Evolutionary conservation across 2,329 filamentous ascomycete genomes (phyloP).

Genomic region (Clonostachys rosea): DNA sequence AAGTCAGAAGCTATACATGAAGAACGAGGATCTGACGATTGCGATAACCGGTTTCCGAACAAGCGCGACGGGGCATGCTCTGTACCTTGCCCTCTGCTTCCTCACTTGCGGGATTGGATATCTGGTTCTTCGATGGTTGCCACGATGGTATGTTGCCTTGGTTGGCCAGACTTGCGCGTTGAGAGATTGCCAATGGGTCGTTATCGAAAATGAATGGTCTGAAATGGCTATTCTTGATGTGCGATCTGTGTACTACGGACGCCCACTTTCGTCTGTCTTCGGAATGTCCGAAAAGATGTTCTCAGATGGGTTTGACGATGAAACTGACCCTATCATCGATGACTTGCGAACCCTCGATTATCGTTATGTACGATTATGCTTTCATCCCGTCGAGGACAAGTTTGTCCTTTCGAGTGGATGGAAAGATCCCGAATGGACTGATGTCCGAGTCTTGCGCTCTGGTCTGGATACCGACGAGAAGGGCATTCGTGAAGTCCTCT

Average conservation of each 20-base stretch:
- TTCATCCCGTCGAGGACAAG: constrained; percentile 82
- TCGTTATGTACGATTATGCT: constrained; percentile 90
- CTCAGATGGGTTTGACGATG: constrained; percentile 49
- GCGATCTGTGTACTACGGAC: constrained; percentile 45
- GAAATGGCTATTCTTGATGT: constrained; percentile 80
- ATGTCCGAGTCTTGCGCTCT: constrained; percentile 66
- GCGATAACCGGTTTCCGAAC: constrained; percentile 90
- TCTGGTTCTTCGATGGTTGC: constrained; percentile 85
- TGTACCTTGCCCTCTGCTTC: constrained; percentile 69
- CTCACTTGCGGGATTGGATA: constrained; percentile 74
- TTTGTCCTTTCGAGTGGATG: constrained; percentile 84
- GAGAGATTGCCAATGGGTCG: constrained; percentile 80
- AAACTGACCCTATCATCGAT: constrained; percentile 69
- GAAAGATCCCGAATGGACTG: constrained; percentile 89
- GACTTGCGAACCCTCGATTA: constrained; percentile 80
- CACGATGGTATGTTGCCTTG: constrained; percentile 76
- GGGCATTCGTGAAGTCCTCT: constrained; percentile 75
- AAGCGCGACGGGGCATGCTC: constrained; percentile 59
- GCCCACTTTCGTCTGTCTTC: constrained; percentile 58
- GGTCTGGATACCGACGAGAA: constrained; percentile 90
- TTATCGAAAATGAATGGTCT: constrained; percentile 96
- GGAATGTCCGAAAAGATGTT: constrained; percentile 59
- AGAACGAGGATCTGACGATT: constrained; percentile 89
- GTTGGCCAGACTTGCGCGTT: constrained; percentile 67
- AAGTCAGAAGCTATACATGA: constrained; percentile 90